phyloP scores from a whole-genome alignment of 2,329 filamentous ascomycete genomes.

The Raffaelea arxii region DNA sequence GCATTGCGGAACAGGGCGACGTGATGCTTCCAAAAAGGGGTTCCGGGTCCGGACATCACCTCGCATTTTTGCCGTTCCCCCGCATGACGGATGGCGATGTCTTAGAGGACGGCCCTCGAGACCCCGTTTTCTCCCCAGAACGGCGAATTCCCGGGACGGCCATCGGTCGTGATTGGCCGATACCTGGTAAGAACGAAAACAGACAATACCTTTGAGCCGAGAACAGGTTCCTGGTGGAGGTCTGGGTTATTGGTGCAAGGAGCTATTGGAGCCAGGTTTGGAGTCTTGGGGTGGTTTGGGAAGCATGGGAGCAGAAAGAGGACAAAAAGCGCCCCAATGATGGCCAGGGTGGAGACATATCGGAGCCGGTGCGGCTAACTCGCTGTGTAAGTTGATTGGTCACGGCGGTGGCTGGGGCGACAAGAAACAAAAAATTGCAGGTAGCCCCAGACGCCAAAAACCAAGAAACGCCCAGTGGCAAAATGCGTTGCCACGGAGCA shows the following conservation, averaged over 20 bases:
- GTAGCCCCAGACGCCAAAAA: slow-evolving; percentile 1
- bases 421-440: background rate
- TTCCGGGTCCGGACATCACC: background rate
- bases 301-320: slow-evolving; percentile 5
- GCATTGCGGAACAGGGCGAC: too few species aligned
- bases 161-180: slow-evolving; percentile 11
- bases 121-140: too few species aligned
- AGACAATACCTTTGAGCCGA: slow-evolving; percentile 10
- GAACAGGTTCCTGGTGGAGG: too few species aligned
- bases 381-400: slow-evolving; percentile 13
- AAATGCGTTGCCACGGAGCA: background rate
- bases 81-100: too few species aligned
- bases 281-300: too few species aligned
- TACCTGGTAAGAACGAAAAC: background rate
- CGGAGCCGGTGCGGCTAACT: slow-evolving; percentile 3
- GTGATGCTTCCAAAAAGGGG: background rate
- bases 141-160: slow-evolving; percentile 5
- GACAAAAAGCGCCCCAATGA: too few species aligned
- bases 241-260: too few species aligned
- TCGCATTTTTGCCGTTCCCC: slow-evolving; percentile 6
- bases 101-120: too few species aligned
- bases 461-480: background rate
- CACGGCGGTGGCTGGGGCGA: background rate
- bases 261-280: too few species aligned
- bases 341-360: background rate